A percentile compares a stretch with the other conserved stretches of the same genome.
Evolutionary conservation across 495 filamentous ascomycete genomes (phyloP).

Genomic region (Tuber melanosporum): DNA sequence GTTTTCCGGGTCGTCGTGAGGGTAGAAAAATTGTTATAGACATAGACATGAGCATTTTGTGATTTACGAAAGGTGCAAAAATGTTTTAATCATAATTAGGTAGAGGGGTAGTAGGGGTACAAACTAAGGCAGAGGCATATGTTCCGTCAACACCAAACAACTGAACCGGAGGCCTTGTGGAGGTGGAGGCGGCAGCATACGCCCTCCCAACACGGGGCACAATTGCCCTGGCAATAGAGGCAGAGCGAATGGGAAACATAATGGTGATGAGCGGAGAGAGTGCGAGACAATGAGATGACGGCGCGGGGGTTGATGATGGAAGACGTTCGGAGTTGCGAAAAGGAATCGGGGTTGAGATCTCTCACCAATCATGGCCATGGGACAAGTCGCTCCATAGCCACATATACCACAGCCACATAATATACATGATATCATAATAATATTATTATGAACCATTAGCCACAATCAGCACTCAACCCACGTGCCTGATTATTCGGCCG

Average conservation of each 20-base stretch:
- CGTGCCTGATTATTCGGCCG: constrained; percentile 8
- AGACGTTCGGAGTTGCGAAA: background rate
- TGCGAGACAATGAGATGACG: constrained; percentile 15
- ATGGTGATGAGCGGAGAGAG: constrained; percentile 22
- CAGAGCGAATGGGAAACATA: constrained; percentile 40
- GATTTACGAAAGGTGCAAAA: constrained; percentile 5
- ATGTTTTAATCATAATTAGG: background rate
- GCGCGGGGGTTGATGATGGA: background rate
- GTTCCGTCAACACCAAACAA: constrained; percentile 95
- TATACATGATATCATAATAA: background rate
- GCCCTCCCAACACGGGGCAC: constrained; percentile 52
- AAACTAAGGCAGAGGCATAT: constrained; percentile 95
- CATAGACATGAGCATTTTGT: background rate
- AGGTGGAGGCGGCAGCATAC: constrained; percentile 70
- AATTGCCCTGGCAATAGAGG: constrained; percentile 43
- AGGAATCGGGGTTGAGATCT: background rate
- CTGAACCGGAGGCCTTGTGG: constrained; percentile 76
- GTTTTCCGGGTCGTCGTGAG: background rate
- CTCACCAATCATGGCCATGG: background rate
- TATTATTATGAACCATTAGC: background rate
- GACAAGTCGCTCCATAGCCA: background rate
- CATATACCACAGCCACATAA: background rate
- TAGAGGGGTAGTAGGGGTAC: constrained; percentile 37
- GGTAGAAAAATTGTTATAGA: constrained; percentile 3
- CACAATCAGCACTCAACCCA: background rate